A percentile compares a stretch with the other conserved stretches of the same genome.
Conservation (phyloP, 2,329 filamentous ascomycete species). For the Arthrobotrys sphaeroides region DNA sequence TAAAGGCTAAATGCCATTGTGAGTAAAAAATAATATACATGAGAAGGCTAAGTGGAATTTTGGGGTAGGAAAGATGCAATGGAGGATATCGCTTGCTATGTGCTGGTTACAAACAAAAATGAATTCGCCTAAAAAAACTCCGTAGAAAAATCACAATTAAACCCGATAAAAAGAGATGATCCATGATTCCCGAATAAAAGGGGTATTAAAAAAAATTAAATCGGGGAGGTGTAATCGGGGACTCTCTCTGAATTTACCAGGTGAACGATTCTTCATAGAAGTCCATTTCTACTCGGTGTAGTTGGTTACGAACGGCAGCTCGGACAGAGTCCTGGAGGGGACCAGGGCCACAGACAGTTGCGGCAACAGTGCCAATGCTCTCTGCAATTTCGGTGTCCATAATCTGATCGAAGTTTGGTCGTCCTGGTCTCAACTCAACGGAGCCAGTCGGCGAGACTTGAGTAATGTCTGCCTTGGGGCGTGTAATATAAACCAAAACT, state of each 20-base stretch:
- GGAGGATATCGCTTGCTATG: constrained; percentile 27
- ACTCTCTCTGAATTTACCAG: constrained; percentile 64
- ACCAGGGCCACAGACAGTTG: constrained; percentile 82
- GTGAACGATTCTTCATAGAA: constrained; percentile 83
- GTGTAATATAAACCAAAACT: constrained; percentile 89
- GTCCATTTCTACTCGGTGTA: constrained; percentile 74
- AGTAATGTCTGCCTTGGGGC: constrained; percentile 83
- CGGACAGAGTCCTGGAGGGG: constrained; percentile 79
- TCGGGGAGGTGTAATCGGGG: constrained; percentile 13
- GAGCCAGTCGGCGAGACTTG: constrained; percentile 78
- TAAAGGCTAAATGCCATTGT: constrained; percentile 31
- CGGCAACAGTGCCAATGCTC: constrained; percentile 86
- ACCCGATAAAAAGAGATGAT: constrained; percentile 28
- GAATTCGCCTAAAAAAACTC: constrained; percentile 42
- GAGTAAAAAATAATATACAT: constrained; percentile 44
- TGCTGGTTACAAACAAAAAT: constrained; percentile 13
- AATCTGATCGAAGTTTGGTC: constrained; percentile 82
- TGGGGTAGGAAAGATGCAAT: constrained; percentile 11
- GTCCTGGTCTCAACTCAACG: constrained; percentile 90
- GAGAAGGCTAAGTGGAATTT: constrained; percentile 17
- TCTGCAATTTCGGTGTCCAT: constrained; percentile 81
- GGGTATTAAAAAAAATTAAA: constrained; percentile 26
- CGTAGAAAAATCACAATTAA: constrained; percentile 33
- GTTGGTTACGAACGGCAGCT: constrained; percentile 71
- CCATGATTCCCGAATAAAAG: constrained; percentile 23